These are phyloP conservation scores for Paraurostyla sp. DNA, from an alignment of 73 alveolate species.

Conservation along the genomic window DNA sequence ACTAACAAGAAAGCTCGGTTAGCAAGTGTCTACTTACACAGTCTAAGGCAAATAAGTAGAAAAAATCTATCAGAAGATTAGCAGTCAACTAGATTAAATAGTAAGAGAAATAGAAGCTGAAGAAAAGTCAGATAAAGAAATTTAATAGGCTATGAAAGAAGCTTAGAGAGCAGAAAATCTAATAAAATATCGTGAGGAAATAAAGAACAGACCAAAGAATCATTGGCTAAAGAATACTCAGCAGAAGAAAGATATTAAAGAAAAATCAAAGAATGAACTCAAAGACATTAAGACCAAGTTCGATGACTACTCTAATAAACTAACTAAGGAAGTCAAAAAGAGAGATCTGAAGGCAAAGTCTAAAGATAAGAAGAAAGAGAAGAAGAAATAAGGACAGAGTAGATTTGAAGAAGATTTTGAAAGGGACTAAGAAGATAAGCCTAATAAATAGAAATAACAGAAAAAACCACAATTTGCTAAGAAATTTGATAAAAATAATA, in stretches of 20 bases:
- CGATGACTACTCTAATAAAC: neutral
- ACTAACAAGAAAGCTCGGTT: slow-evolving; percentile 76
- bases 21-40: slow-evolving; percentile 70
- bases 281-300: neutral
- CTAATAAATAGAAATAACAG: neutral
- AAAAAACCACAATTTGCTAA: neutral
- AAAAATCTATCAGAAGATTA: slow-evolving; percentile 26
- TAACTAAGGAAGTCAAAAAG: neutral
- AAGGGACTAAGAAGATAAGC: slow-evolving; percentile 49
- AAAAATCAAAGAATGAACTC: slow-evolving; percentile 40
- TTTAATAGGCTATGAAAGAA: slow-evolving; percentile 87
- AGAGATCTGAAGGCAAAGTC: slow-evolving; percentile 19
- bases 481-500: neutral
- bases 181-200: slow-evolving; percentile 87
- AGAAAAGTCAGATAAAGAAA: slow-evolving; percentile 91
- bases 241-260: slow-evolving; percentile 54
- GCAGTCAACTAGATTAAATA: slow-evolving; percentile 74
- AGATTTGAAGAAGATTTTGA: slow-evolving; percentile 55
- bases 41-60: slow-evolving; percentile 18
- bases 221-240: slow-evolving; percentile 85
- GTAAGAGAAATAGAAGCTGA: slow-evolving; percentile 81
- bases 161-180: slow-evolving; percentile 93
- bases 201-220: slow-evolving; percentile 90
- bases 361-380: slow-evolving; percentile 31
- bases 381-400: slow-evolving; percentile 22